Conservation (phyloP, 1,139 yeast genomes). For the Taiozyma sp. region DNA sequence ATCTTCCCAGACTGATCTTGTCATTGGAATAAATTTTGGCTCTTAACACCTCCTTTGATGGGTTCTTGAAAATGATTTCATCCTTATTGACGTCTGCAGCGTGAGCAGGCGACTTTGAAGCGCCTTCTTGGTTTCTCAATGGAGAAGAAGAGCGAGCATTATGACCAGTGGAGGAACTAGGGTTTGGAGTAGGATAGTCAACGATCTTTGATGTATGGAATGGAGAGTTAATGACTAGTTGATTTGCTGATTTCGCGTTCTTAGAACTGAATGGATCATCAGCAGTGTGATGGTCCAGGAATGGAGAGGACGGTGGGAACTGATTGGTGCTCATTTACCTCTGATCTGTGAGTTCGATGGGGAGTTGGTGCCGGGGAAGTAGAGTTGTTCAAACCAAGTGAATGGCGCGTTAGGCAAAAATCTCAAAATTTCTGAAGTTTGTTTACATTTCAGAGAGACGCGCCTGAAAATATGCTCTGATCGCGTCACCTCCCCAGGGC, state of each 20-base stretch:
- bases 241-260: slow-evolving; percentile 6
- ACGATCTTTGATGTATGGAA: slow-evolving; percentile 8
- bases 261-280: slow-evolving; percentile 10
- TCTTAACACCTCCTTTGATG: slow-evolving; percentile 8
- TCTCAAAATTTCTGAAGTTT: not conserved
- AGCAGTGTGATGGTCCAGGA: slow-evolving; percentile 25
- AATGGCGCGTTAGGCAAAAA: not conserved
- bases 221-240: slow-evolving; percentile 20
- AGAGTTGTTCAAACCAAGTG: not conserved
- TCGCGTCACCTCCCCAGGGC: not conserved
- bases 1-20: slow-evolving; percentile 23
- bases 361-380: not conserved
- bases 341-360: not conserved
- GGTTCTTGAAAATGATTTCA: slow-evolving; percentile 2
- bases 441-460: slow-evolving; percentile 8
- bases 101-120: not conserved
- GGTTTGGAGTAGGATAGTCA: slow-evolving; percentile 37
- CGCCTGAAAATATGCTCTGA: slow-evolving; percentile 1
- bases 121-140: slow-evolving; percentile 7
- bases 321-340: slow-evolving; percentile 25
- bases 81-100: slow-evolving; percentile 2
- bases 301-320: slow-evolving; percentile 66
- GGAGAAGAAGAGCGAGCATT: slow-evolving; percentile 26
- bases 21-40: slow-evolving; percentile 16
- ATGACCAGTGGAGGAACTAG: slow-evolving; percentile 33